phyloP scores from a whole-genome alignment of 805 yeast genomes.

The Barnettozyma wickerhamii region DNA sequence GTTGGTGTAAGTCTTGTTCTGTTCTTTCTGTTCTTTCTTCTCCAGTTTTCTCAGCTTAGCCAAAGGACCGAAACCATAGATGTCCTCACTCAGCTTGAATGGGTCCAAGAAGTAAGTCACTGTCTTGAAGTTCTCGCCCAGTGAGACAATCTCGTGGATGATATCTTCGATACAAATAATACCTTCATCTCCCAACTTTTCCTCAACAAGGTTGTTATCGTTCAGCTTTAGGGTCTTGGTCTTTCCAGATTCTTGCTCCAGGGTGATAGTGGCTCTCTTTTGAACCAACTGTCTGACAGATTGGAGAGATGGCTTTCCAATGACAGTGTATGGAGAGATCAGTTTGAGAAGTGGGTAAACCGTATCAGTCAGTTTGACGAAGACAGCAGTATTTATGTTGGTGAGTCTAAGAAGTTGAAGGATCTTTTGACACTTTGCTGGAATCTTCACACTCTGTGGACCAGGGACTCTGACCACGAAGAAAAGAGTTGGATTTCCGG shows the following conservation, averaged over 20 bases:
- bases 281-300: slow-evolving; percentile 71
- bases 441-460: slow-evolving; percentile 60
- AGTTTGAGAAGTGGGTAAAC: slow-evolving; percentile 61
- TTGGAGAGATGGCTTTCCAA: slow-evolving; percentile 70
- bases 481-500: slow-evolving; percentile 46
- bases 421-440: slow-evolving; percentile 56
- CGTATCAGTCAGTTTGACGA: slow-evolving; percentile 57
- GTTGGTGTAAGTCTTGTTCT: slow-evolving; percentile 43
- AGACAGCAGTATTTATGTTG: slow-evolving; percentile 64
- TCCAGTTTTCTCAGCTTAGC: slow-evolving; percentile 63
- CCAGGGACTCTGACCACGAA: slow-evolving; percentile 68
- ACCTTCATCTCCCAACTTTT: slow-evolving; percentile 62
- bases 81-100: slow-evolving; percentile 63
- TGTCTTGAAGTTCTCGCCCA: slow-evolving; percentile 61
- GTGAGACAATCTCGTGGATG: slow-evolving; percentile 59
- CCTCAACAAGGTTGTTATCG: slow-evolving; percentile 74
- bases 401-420: slow-evolving; percentile 57
- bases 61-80: slow-evolving; percentile 71
- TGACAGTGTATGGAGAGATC: slow-evolving; percentile 66
- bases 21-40: slow-evolving; percentile 45
- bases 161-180: slow-evolving; percentile 78
- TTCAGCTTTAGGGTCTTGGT: slow-evolving; percentile 49
- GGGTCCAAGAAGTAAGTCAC: slow-evolving; percentile 64
- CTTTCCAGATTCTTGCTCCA: slow-evolving; percentile 25
- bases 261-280: slow-evolving; percentile 62